Conservation (phyloP, 768 basidiomycete species). For the Trametes elegans region DNA sequence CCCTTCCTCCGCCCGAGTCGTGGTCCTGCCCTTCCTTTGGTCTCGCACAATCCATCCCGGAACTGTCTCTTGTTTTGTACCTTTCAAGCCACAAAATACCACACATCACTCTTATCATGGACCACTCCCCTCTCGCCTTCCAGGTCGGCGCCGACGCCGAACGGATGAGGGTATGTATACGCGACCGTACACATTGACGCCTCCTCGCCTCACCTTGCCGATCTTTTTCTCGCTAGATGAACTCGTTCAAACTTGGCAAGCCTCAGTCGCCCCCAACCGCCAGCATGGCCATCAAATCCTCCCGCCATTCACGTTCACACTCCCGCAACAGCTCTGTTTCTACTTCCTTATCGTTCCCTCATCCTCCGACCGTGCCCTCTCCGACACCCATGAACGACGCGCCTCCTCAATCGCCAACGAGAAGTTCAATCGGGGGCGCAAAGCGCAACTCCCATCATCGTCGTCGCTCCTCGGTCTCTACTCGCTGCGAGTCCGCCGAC, state of each 20-base stretch:
- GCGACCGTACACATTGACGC: neutral
- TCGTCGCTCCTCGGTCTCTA: slow-evolving; percentile 85
- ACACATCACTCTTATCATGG: slow-evolving; percentile 35
- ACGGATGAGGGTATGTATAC: slow-evolving; percentile 40
- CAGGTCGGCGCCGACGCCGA: slow-evolving; percentile 37
- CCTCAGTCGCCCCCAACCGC: slow-evolving; percentile 32
- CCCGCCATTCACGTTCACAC: slow-evolving; percentile 62
- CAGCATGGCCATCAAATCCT: slow-evolving; percentile 35
- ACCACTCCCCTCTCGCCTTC: slow-evolving; percentile 32
- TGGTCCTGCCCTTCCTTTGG: slow-evolving; percentile 40
- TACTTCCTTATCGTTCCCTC: slow-evolving; percentile 35
- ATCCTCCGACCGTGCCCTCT: slow-evolving; percentile 25
- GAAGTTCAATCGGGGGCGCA: slow-evolving; percentile 27
- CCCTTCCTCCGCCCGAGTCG: slow-evolving; percentile 5
- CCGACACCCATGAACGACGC: slow-evolving; percentile 38
- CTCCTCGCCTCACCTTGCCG: slow-evolving; percentile 3
- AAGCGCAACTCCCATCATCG: slow-evolving; percentile 81
- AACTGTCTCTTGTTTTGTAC: slow-evolving; percentile 36
- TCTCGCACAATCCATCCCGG: slow-evolving; percentile 33
- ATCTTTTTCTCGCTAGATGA: slow-evolving; percentile 46
- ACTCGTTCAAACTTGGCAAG: slow-evolving; percentile 68
- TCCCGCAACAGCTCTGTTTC: slow-evolving; percentile 63
- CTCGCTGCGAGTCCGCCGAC: slow-evolving; percentile 86
- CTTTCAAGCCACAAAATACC: slow-evolving; percentile 25
- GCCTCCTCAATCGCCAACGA: slow-evolving; percentile 33